phyloP scores from a whole-genome alignment of 2,329 filamentous ascomycete species.

The Phaeosphaeria sp. region DNA sequence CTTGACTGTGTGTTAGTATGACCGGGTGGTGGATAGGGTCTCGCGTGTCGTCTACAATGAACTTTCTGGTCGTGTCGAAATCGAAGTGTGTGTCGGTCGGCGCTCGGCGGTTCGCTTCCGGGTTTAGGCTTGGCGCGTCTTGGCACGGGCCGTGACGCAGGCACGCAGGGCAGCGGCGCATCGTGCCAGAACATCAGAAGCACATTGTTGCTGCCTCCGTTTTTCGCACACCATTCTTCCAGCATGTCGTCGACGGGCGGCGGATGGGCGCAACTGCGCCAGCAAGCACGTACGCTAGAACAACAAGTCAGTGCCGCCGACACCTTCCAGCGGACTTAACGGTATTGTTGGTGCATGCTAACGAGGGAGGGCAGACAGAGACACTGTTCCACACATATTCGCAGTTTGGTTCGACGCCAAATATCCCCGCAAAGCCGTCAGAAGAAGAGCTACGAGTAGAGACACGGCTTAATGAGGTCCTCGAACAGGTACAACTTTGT shows the following conservation, averaged over 20 bases:
- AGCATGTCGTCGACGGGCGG: slow-evolving; percentile 50
- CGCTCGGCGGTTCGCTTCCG: slow-evolving; percentile 27
- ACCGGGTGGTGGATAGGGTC: slow-evolving; percentile 44
- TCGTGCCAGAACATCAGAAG: slow-evolving; percentile 29
- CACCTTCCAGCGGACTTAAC: slow-evolving; percentile 17
- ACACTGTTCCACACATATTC: slow-evolving; percentile 84
- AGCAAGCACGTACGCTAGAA: slow-evolving; percentile 88
- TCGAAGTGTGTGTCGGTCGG: slow-evolving; percentile 30
- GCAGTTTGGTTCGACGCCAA: slow-evolving; percentile 82
- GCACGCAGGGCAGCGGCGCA: slow-evolving; percentile 22
- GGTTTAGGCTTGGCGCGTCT: slow-evolving; percentile 23
- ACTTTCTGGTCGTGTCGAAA: slow-evolving; percentile 30
- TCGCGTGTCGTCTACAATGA: slow-evolving; percentile 45
- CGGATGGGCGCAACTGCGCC: slow-evolving; percentile 90
- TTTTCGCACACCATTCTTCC: background rate
- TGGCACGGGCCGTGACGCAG: slow-evolving; percentile 27
- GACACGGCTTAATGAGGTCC: slow-evolving; percentile 79
- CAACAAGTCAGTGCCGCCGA: slow-evolving; percentile 71
- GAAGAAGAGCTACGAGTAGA: slow-evolving; percentile 85
- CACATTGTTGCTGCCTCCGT: slow-evolving; percentile 13
- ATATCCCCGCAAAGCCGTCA: slow-evolving; percentile 81
- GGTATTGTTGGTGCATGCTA: slow-evolving; percentile 26
- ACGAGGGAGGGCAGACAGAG: slow-evolving; percentile 71
- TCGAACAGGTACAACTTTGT: slow-evolving; percentile 71
- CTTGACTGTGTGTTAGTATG: slow-evolving; percentile 47